Evolutionary conservation across 495 filamentous ascomycete species (phyloP), one percentile per base, ranked within the genome.

Genomic region (Xylaria castorea): DNA sequence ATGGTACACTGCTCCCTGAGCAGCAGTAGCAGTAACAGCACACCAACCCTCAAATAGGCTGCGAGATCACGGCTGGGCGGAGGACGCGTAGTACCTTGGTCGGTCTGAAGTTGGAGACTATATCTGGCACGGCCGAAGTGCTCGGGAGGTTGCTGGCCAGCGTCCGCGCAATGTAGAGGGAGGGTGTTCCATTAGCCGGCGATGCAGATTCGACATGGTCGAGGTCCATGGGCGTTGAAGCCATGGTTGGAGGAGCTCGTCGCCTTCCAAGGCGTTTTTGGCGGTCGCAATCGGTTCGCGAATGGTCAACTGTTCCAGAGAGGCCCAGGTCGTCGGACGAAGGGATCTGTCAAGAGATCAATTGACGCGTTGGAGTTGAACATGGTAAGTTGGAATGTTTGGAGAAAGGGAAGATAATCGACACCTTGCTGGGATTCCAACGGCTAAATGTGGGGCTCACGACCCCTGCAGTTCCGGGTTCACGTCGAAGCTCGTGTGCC

Each of bases 161-260:
- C 12, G 80, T 81, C 11, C 83, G 78, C 18, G 77, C 77, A 34
- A 83, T 84, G 67, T 82, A 82, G 6, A 85, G 77, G 7, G 76
- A 66, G 5, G 83, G 79, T 8, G 81, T 80, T 72, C 72, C 76
- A 67, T 82, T 75, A 16, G 77, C 68, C 50, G 73, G 73, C 46
- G 81, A 78, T 6, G 81, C 74, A n/a, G 78, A 60, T 32, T 83
- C 83, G 44, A 74, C 80, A 55, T 74, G 75, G 64, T 88, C 86
- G 63, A 88, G 75, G 48, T 85, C 86, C 86, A 88, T 88, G 8
- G 85, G 84, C 32, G 84, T 87, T 12, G 85, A 84, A 11, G 84
- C 79, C 86, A 88, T 87, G n/a, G 18, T 76, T 50, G 32, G 38
- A 71, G 48, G 38, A 20, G 25, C 22, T 55, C 20, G 50, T 60